phyloP scores from a whole-genome alignment of 176 grass and related monocot genomes.

The Secale cereale region DNA sequence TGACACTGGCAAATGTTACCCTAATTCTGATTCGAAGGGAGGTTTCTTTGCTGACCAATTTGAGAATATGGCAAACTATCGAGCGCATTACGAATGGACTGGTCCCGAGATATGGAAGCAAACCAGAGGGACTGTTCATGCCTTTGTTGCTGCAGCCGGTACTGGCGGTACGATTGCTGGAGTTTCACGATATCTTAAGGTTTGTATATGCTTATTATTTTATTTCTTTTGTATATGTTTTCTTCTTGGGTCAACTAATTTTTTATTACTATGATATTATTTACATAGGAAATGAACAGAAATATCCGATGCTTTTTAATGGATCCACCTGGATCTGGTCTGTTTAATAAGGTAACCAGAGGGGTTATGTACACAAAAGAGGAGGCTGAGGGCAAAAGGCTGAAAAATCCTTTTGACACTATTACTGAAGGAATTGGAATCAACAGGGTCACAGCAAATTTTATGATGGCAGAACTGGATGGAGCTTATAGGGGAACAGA shows the following conservation, averaged over 20 bases:
- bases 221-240: slow-evolving; percentile 25
- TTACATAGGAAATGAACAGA: slow-evolving; percentile 73
- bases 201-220: slow-evolving; percentile 28
- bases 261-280: not conserved
- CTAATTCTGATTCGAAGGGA: slow-evolving; percentile 51
- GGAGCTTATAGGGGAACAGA: slow-evolving; percentile 85
- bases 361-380: slow-evolving; percentile 97
- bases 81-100: slow-evolving; percentile 90
- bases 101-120: slow-evolving; percentile 97
- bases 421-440: slow-evolving; percentile 98
- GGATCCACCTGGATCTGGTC: slow-evolving; percentile 85
- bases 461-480: slow-evolving; percentile 90
- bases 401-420: slow-evolving; percentile 96
- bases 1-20: not conserved
- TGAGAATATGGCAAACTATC: slow-evolving; percentile 92
- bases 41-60: slow-evolving; percentile 97
- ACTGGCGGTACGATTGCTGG: slow-evolving; percentile 93
- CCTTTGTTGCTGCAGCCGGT: slow-evolving; percentile 84
- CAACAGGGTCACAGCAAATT: slow-evolving; percentile 88
- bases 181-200: slow-evolving; percentile 90
- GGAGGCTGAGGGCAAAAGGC: slow-evolving; percentile 89
- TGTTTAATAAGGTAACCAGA: slow-evolving; percentile 96
- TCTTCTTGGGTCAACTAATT: slow-evolving; percentile 7
- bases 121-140: slow-evolving; percentile 62
- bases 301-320: slow-evolving; percentile 86